Evolutionary conservation across 176 grass and related monocot species (phyloP).

Genomic region (Pontederia paniculata): DNA sequence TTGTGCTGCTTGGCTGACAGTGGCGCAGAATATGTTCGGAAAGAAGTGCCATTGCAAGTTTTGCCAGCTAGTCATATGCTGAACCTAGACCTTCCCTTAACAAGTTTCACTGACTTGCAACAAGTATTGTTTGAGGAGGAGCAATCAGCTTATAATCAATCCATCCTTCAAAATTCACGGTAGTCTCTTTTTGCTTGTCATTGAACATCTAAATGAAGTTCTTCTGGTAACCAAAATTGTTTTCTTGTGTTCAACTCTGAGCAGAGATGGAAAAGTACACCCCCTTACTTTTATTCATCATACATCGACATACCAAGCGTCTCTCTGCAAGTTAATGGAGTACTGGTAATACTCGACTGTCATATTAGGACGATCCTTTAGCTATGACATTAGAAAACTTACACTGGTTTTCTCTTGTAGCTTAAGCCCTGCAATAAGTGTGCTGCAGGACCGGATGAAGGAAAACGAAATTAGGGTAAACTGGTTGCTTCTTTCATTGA

Average conservation of each 20-base stretch:
- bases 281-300: slow-evolving; percentile 90
- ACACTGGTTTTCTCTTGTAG: slow-evolving; percentile 26
- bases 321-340: slow-evolving; percentile 93
- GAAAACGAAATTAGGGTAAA: slow-evolving; percentile 92
- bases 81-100: slow-evolving; percentile 58
- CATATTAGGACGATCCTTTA: slow-evolving; percentile 10
- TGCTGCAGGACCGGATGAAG: slow-evolving; percentile 64
- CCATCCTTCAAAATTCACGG: slow-evolving; percentile 68
- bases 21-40: slow-evolving; percentile 84
- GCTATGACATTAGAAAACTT: background rate
- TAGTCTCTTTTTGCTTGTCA: slow-evolving; percentile 13
- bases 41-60: slow-evolving; percentile 59
- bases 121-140: slow-evolving; percentile 90
- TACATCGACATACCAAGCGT: slow-evolving; percentile 80
- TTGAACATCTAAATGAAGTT: background rate
- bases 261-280: slow-evolving; percentile 81
- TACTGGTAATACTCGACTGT: slow-evolving; percentile 46
- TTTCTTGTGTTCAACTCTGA: slow-evolving; percentile 10
- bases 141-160: slow-evolving; percentile 89
- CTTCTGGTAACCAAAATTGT: background rate
- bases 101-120: slow-evolving; percentile 73
- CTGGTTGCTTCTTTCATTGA: slow-evolving; percentile 11
- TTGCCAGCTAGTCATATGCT: slow-evolving; percentile 58
- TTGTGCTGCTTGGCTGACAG: slow-evolving; percentile 33
- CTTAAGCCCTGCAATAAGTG: slow-evolving; percentile 63